A percentile compares a stretch with the other conserved stretches of the same genome.
These are phyloP conservation scores for Codiaeum variegatum DNA, from an alignment of 441 rosid species.

Conservation along the genomic window DNA sequence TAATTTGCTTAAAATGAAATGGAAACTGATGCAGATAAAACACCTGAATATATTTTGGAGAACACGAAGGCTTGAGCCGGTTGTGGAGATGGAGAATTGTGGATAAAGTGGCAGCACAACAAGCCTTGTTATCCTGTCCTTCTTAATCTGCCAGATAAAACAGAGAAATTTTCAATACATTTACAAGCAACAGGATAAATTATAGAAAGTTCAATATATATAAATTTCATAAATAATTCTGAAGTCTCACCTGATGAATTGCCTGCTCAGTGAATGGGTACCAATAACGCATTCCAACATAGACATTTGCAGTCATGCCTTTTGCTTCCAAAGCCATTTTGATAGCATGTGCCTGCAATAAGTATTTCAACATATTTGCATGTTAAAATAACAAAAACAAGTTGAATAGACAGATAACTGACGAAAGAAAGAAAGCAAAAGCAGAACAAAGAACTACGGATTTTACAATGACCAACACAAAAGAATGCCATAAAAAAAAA, in stretches of 20 bases:
- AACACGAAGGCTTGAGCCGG: constrained; percentile 89
- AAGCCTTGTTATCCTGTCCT: constrained; percentile 71
- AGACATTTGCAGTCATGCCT: constrained; percentile 53
- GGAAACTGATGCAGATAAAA: constrained; percentile 15
- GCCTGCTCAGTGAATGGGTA: constrained; percentile 94
- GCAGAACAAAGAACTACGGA: not conserved
- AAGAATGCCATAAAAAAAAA: not conserved
- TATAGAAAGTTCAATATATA: not conserved
- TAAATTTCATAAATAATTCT: not conserved
- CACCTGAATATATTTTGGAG: constrained; percentile 70
- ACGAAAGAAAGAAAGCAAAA: not conserved
- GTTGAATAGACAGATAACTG: not conserved
- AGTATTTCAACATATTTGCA: constrained; percentile 6
- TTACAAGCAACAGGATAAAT: constrained; percentile 3
- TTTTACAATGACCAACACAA: not conserved
- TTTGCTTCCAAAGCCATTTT: constrained; percentile 57
- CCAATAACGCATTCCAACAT: constrained; percentile 93
- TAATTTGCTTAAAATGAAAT: not conserved
- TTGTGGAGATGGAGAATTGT: constrained; percentile 87
- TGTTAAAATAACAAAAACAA: not conserved
- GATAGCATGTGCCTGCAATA: constrained; percentile 60
- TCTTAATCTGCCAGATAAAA: constrained; percentile 59
- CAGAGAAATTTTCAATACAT: not conserved
- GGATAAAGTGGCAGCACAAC: constrained; percentile 96
- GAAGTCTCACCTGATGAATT: constrained; percentile 56